These are phyloP conservation scores for Lecanicillium sp. DNA, from an alignment of 2,329 filamentous ascomycete species.

Conservation along the genomic window DNA sequence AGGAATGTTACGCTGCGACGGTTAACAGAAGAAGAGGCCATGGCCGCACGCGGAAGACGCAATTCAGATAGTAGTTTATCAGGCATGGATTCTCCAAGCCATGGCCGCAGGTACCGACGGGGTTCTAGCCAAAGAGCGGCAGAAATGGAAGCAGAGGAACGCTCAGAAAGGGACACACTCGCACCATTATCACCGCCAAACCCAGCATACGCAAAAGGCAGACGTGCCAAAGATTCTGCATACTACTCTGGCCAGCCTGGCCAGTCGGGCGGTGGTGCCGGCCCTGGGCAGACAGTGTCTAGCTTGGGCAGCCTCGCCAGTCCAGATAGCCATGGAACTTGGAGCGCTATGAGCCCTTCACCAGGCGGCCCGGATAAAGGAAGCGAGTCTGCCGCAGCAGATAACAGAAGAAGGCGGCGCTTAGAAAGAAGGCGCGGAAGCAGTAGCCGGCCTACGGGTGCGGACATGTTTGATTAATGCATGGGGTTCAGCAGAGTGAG, in stretches of 20 bases:
- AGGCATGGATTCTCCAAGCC: constrained; percentile 42
- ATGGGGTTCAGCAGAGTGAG: neutral
- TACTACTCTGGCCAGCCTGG: constrained; percentile 47
- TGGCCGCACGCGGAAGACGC: constrained; percentile 30
- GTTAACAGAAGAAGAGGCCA: constrained; percentile 52
- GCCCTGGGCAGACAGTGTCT: constrained; percentile 33
- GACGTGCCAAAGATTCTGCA: constrained; percentile 49
- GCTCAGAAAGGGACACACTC: constrained; percentile 30
- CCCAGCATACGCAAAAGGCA: constrained; percentile 45
- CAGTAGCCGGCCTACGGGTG: constrained; percentile 23
- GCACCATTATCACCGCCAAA: constrained; percentile 44
- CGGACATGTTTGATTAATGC: constrained; percentile 29
- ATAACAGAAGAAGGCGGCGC: constrained; percentile 47
- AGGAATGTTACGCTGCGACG: constrained; percentile 53
- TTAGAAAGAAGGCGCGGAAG: constrained; percentile 41
- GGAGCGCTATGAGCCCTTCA: constrained; percentile 44
- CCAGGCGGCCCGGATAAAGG: constrained; percentile 30
- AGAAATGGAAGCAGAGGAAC: constrained; percentile 38
- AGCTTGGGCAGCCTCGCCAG: constrained; percentile 38
- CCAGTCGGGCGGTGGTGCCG: constrained; percentile 32
- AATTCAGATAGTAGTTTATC: constrained; percentile 50
- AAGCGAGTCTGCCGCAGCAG: constrained; percentile 28
- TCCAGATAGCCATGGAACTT: constrained; percentile 45
- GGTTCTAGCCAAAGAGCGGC: constrained; percentile 39
- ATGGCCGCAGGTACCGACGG: constrained; percentile 43